Evolutionary conservation across 176 grass and related monocot genomes (phyloP).

Genomic region (Lolium rigidum): DNA sequence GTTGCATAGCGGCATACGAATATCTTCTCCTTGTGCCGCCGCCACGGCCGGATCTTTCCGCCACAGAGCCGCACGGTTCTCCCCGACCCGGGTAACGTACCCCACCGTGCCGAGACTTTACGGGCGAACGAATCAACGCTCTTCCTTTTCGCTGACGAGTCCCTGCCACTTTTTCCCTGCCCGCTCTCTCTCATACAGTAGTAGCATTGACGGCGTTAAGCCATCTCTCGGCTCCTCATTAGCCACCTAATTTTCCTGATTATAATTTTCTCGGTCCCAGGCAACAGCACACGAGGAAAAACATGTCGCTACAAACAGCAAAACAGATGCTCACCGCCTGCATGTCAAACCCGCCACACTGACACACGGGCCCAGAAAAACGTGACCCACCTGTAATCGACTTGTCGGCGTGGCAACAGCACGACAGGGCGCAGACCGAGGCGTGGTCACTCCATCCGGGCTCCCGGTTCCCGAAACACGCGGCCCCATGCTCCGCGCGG

Average conservation of each 20-base stretch:
- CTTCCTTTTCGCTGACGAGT: constrained; percentile 5
- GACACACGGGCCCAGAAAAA: rapidly evolving
- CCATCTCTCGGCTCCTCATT: constrained; percentile 1
- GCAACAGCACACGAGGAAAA: constrained; percentile 38
- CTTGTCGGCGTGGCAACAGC: neutral
- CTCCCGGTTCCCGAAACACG: constrained; percentile 39
- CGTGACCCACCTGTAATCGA: neutral
- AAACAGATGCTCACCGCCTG: neutral
- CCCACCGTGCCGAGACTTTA: constrained; percentile 18
- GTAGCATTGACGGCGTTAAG: neutral
- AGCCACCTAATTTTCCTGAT: neutral
- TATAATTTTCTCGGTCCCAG: constrained; percentile 2
- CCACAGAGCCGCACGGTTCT: neutral
- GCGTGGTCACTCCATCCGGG: constrained; percentile 12
- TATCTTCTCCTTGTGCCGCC: neutral
- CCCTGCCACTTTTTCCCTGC: constrained; percentile 26
- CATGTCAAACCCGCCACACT: rapidly evolving
- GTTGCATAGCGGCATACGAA: too few species aligned
- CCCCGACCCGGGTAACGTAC: neutral
- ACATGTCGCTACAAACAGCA: constrained; percentile 6
- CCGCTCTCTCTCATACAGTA: neutral
- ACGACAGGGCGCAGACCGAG: constrained; percentile 19
- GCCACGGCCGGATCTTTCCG: neutral
- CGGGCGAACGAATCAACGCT: constrained; percentile 18
- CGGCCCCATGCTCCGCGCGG: constrained; percentile 43